phyloP scores from a whole-genome alignment of 345 rosid species.

The Leavenworthia alabamica region DNA sequence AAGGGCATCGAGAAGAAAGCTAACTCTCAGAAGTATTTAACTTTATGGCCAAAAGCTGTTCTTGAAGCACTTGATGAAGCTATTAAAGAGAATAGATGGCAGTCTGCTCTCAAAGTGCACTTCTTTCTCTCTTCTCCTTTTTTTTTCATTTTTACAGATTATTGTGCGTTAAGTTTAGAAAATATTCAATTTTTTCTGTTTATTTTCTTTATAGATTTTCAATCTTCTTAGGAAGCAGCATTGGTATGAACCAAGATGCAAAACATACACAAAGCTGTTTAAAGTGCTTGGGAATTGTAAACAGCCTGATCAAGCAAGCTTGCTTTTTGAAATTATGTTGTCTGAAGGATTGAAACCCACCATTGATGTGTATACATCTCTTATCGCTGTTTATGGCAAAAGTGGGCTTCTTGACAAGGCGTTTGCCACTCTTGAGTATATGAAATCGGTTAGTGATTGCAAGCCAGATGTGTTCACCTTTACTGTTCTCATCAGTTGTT shows the following conservation, averaged over 20 bases:
- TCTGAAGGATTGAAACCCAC: slow-evolving; percentile 67
- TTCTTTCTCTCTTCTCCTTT: background rate
- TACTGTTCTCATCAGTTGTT: slow-evolving; percentile 52
- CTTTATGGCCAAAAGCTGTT: slow-evolving; percentile 78
- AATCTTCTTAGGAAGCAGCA: slow-evolving; percentile 68
- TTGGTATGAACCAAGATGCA: slow-evolving; percentile 77
- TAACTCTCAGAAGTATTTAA: slow-evolving; percentile 57
- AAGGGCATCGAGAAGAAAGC: slow-evolving; percentile 62
- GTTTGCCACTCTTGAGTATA: slow-evolving; percentile 47
- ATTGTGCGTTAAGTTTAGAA: background rate
- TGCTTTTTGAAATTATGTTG: slow-evolving; percentile 58
- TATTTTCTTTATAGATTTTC: slow-evolving; percentile 43
- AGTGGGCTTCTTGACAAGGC: slow-evolving; percentile 50
- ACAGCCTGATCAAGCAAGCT: slow-evolving; percentile 61
- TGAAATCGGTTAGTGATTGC: slow-evolving; percentile 67
- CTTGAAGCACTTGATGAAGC: slow-evolving; percentile 85
- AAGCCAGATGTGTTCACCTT: slow-evolving; percentile 72
- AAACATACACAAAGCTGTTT: slow-evolving; percentile 51
- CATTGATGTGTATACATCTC: slow-evolving; percentile 73
- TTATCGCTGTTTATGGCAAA: slow-evolving; percentile 60
- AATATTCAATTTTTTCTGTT: background rate
- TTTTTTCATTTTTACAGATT: background rate
- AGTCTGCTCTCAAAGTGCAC: slow-evolving; percentile 63
- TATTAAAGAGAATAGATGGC: slow-evolving; percentile 46
- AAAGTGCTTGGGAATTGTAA: slow-evolving; percentile 74